Base-by-base conservation (phyloP, 2,329 filamentous ascomycete genomes). In the Hypoxylon sp. region DNA sequence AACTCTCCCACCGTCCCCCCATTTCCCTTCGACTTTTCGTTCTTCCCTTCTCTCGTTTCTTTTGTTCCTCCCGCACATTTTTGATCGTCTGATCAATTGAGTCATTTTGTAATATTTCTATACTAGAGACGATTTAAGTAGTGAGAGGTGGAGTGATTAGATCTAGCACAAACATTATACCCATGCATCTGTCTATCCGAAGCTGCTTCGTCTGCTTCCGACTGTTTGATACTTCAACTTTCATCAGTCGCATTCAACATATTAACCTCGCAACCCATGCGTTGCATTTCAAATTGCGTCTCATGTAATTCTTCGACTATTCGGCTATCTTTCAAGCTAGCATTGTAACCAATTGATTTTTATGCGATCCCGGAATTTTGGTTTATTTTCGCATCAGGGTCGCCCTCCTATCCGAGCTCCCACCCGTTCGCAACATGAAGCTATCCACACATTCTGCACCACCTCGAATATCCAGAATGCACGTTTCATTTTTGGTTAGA, bases 361-460 rank as follows among this genome's bases (percentile, higher is more conserved):
- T 36, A n/a, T 35, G 30, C 15, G 12, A 27, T 20, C 17, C 35
- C 16, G 29, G 21, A 47, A 47, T 50, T 30, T 51, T 32, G 15
- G 21, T 49, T 9, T 16, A 8, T 31, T 17, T 42, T 26, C 3
- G 21, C 30, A 9, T 16, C 26, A 27, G 6, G 9, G n/a, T 11
- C 17, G 36, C 48, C 37, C 20, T 37, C 19, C 38, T 44, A 20
- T 25, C 27, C n/a, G 26, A 37, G 35, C 34, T 45, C 35, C 26
- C 36, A 20, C 37, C 9, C 19, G 17, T 43, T 52, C 52, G 51
- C 57, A 16, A 48, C 55, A 60, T 63, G 65, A 69, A 66, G 66
- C 64, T 63, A 67, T 68, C 64, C 57, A 48, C 65, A 63, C 46
- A 51, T 54, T 57, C 35, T 51, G 44, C 58, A 60, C 49, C 48